phyloP scores from a whole-genome alignment of 1,139 yeast species.

The Yamadazyma membranifaciens region DNA sequence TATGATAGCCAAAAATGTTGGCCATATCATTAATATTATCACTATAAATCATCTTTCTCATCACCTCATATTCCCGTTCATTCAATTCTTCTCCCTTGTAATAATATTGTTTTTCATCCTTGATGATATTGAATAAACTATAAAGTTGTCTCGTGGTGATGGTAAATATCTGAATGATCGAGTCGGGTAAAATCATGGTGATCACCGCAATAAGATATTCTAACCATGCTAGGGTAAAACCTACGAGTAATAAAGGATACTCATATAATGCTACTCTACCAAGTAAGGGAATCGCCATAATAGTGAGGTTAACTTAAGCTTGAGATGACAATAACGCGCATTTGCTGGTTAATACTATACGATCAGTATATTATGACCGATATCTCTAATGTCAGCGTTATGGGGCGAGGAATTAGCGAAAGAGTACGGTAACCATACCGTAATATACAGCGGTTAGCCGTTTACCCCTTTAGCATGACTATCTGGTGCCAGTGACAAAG shows the following conservation, averaged over 20 bases:
- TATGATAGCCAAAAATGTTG: conserved; percentile 35
- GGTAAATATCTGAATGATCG: conserved; percentile 31
- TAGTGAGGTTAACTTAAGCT: not conserved
- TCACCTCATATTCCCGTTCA: conserved; percentile 6
- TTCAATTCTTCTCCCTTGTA: conserved; percentile 13
- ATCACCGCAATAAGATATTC: conserved; percentile 36
- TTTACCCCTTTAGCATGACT: too few species aligned
- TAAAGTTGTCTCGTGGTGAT: conserved; percentile 27
- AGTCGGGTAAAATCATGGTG: conserved; percentile 32
- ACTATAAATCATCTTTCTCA: conserved; percentile 24
- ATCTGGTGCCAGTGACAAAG: too few species aligned
- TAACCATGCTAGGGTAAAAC: conserved; percentile 40
- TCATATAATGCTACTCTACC: conserved; percentile 35
- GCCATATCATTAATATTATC: conserved; percentile 36
- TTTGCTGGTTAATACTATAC: not conserved
- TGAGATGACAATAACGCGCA: not conserved
- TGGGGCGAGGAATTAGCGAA: too few species aligned
- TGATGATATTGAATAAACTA: conserved; percentile 23
- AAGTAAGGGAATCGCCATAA: conserved; percentile 28
- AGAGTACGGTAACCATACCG: too few species aligned
- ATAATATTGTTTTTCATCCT: conserved; percentile 9
- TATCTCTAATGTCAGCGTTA: too few species aligned
- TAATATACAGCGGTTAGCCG: too few species aligned
- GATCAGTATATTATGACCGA: too few species aligned
- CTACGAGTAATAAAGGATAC: conserved; percentile 36